phyloP scores from a whole-genome alignment of 441 rosid genomes.

The Erodium moschatum region DNA sequence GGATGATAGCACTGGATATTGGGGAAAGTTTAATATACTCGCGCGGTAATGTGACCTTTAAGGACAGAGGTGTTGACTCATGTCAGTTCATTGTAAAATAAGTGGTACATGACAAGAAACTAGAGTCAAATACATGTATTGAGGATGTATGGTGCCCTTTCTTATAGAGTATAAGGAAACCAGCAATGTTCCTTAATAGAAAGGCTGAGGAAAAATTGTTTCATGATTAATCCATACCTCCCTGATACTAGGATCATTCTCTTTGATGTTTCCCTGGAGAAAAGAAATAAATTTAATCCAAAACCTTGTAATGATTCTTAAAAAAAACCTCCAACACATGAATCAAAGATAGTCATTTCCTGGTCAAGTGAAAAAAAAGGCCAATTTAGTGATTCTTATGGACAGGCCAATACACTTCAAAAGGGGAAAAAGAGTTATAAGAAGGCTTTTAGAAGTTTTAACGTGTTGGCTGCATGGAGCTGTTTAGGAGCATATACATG shows the following conservation, averaged over 20 bases:
- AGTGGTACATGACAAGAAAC: neutral
- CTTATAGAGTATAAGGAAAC: slow-evolving; percentile 7
- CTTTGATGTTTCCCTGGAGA: slow-evolving; percentile 34
- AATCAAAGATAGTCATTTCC: too few relatives aligned
- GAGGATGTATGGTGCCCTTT: neutral
- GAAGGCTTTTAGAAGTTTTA: neutral
- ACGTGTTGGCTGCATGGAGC: neutral
- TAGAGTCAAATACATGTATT: neutral
- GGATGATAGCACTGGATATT: slow-evolving; percentile 66
- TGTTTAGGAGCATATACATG: neutral
- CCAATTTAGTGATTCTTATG: too few relatives aligned
- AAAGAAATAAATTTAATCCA: slow-evolving; percentile 9
- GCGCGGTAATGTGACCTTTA: slow-evolving; percentile 65
- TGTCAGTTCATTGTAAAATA: slow-evolving; percentile 15
- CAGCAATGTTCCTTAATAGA: neutral
- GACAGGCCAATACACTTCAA: neutral
- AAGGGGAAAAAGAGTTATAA: neutral
- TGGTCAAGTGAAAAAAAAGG: too few relatives aligned
- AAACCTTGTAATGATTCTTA: neutral
- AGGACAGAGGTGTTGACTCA: slow-evolving; percentile 13
- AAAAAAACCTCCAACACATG: too few relatives aligned
- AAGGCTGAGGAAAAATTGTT: neutral
- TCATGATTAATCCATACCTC: slow-evolving; percentile 41
- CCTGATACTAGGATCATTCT: slow-evolving; percentile 34
- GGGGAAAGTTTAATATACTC: slow-evolving; percentile 72